Evolutionary conservation across 495 filamentous ascomycete genomes (phyloP), one percentile per base, ranked within the genome.

Genomic region (Articulospora tetracladia): DNA sequence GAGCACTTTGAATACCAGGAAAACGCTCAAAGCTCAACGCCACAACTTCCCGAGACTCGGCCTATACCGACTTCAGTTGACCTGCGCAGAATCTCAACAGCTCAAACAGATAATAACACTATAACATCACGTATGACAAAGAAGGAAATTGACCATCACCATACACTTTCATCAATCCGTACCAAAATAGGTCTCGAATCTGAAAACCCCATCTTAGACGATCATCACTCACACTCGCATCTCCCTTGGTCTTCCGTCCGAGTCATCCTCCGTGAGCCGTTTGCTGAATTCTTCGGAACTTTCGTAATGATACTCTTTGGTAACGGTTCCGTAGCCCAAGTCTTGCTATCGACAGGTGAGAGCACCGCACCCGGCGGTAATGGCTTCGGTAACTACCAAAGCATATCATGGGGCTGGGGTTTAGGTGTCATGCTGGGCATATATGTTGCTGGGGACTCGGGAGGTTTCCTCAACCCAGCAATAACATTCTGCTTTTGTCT

Each of bases 361-460:
- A 32, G 12, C 22, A 44, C 55, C 24, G 63, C 63, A 0, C 63
- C 63, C 3, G 64, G 64, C 1, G 53, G 41, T 20, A 55, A 60
- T 44, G 63, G 63, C 17, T 66, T 59, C 39, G 74, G 73, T 0
- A 72, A 75, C 46, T 80, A 82, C 17, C 76, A 76, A 57, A 76
- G 75, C 13, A 77, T 74, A 2, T 74, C 68, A 22, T 82, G 77
- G 77, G 73, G 66, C 1, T 64, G 64, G 64, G 64, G 76, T 12
- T 56, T 80, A 13, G 86, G 82, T 4, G 82, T 87, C 28, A 86
- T 87, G 84, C 74, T 89, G 1, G 85, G 83, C 17, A 77, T 86
- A 32, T 88, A 88, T 62, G 77, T 79, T 4, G 83, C 80, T 53
- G 82, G 80, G 24, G 73, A 79, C 62, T 80, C 77, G 23, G 86